Conservation (phyloP, 345 rosid species). For the Adansonia digitata region DNA sequence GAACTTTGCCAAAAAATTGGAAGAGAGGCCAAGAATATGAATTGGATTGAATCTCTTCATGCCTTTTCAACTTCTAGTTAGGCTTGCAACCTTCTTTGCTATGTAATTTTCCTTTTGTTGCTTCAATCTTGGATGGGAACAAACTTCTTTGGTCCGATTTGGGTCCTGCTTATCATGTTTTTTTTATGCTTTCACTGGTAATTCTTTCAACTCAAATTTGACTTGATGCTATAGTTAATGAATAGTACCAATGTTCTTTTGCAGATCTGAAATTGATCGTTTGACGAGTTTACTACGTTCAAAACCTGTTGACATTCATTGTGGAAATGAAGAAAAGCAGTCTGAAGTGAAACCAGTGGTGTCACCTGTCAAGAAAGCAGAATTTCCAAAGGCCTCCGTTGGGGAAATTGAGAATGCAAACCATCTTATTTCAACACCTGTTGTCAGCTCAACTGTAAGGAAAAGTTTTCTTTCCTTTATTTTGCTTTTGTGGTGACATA, state of each 20-base stretch:
- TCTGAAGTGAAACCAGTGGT: constrained; percentile 31
- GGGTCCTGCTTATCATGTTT: neutral
- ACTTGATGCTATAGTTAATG: neutral
- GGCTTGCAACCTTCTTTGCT: neutral
- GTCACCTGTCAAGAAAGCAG: constrained; percentile 32
- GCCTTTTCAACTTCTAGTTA: neutral
- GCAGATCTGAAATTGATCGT: constrained; percentile 84
- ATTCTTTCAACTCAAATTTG: neutral
- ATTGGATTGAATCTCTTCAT: neutral
- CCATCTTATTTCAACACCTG: constrained; percentile 38
- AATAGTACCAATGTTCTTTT: constrained; percentile 7
- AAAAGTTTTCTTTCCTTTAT: neutral
- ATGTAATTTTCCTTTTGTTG: constrained; percentile 2
- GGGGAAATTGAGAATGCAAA: constrained; percentile 36
- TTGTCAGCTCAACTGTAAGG: constrained; percentile 43
- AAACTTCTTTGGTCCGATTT: neutral
- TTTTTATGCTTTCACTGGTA: neutral
- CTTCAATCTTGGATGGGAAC: constrained; percentile 1
- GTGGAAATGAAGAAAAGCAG: constrained; percentile 37
- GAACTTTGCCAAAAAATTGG: neutral
- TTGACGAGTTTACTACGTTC: constrained; percentile 67
- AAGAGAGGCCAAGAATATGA: neutral
- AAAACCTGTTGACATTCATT: constrained; percentile 40
- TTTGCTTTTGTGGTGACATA: neutral
- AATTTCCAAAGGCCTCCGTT: constrained; percentile 23